Percentiles rank a stretch among this genome's conserved stretches.
Evolutionary conservation across 768 basidiomycete genomes (phyloP).

Genomic region (Tephrocybe rancida): DNA sequence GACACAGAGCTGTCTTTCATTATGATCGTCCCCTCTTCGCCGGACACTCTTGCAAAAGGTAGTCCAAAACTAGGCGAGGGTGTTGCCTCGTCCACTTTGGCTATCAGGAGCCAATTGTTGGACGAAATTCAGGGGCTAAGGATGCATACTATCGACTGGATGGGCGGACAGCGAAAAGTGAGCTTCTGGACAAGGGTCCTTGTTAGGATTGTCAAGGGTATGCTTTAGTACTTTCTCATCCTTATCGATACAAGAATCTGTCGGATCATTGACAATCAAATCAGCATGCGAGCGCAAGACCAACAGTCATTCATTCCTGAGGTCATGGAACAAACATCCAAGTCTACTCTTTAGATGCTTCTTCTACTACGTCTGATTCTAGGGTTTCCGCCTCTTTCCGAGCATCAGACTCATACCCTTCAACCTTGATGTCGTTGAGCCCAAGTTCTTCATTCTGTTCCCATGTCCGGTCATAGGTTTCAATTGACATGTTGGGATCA

Average conservation of each 20-base stretch:
- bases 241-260: too few relatives aligned
- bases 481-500: constrained; percentile 90
- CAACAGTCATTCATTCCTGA: too few relatives aligned
- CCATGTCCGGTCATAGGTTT: constrained; percentile 80
- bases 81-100: constrained; percentile 12
- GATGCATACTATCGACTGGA: constrained; percentile 56
- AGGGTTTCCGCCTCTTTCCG: constrained; percentile 1
- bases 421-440: constrained; percentile 87
- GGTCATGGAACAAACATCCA: too few relatives aligned
- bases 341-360: neutral
- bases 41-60: neutral
- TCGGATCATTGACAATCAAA: too few relatives aligned
- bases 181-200: constrained; percentile 65
- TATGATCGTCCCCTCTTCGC: constrained; percentile 64
- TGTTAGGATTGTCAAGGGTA: constrained; percentile 65
- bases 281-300: too few relatives aligned
- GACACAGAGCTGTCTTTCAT: constrained; percentile 93
- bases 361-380: neutral
- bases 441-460: constrained; percentile 96
- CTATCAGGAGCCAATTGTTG: constrained; percentile 49
- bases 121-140: constrained; percentile 58
- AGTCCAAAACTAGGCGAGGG: neutral
- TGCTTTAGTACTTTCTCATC: constrained; percentile 64
- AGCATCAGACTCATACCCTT: constrained; percentile 58
- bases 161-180: constrained; percentile 57